Evolutionary conservation across 2,329 filamentous ascomycete species (phyloP), one percentile per base, ranked within the genome.

Genomic region (Penicillium capsulatum): DNA sequence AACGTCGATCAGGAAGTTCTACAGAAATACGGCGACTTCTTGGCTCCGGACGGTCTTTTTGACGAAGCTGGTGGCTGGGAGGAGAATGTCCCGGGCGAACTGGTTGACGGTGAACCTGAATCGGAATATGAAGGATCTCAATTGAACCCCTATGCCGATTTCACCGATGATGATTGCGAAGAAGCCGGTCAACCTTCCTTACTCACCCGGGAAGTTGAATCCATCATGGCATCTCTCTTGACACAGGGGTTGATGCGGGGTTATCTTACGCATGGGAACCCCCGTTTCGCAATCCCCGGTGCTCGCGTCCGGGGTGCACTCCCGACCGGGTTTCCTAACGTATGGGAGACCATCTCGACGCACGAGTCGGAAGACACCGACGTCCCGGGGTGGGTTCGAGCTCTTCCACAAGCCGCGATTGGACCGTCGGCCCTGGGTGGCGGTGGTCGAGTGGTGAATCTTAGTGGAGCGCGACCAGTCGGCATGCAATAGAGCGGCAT

Each of bases 241-340:
- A 80, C 84, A 34, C 86, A 94, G 63, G 86, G 85, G 1, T 70
- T 95, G 16, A 73, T 96, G 59, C 81, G 83, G 51, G 91, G 90
- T 2, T 96, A 90, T 57, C 76, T 96, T 17, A 86, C 85, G 11
- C 87, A 94, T 55, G 77, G 77, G 17, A 80, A 82, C 57, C 76
- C 77, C 30, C 81, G 85, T 34, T 89, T 96, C 57, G 89, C 88
- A 9, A 86, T 96, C 30, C 80, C 84, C 36, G 89, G 90, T 2
- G 81, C 85, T 16, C 59, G 63, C 29, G 35, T 60, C 16, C 61
- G 63, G 4, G 66, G 66, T 6, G 65, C 69, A 3, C 42, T 69
- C 17, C 61, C 65, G 0, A 69, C 67, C 2, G 68, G 68, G 2
- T 96, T 91, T 70, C 89, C 90, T 1, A 71, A 69, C 30, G 79